phyloP scores from a whole-genome alignment of 352 stramenopile species.

The Phytophthora lateralis region DNA sequence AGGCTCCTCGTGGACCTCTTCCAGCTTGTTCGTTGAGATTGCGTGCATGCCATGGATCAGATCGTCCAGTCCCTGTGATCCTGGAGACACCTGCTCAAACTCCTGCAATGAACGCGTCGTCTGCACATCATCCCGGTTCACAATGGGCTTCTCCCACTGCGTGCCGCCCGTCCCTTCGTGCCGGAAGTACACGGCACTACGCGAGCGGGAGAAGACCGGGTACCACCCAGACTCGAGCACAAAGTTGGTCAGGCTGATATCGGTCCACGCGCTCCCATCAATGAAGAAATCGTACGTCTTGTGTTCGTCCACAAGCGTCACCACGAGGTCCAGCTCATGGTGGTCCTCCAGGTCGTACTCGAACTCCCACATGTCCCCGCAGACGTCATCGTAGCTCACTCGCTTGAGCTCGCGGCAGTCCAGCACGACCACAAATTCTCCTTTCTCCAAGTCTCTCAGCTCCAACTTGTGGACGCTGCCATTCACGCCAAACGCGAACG shows the following conservation, averaged over 20 bases:
- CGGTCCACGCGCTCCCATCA: slow-evolving; percentile 69
- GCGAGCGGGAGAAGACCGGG: slow-evolving; percentile 78
- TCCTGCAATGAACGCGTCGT: slow-evolving; percentile 37
- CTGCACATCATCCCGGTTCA: slow-evolving; percentile 50
- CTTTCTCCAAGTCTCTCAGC: slow-evolving; percentile 67
- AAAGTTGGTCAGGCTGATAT: slow-evolving; percentile 84
- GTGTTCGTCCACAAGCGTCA: slow-evolving; percentile 66
- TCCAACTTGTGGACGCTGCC: slow-evolving; percentile 81
- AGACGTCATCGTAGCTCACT: slow-evolving; percentile 70
- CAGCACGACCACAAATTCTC: slow-evolving; percentile 81
- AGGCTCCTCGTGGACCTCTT: slow-evolving; percentile 31
- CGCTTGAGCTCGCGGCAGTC: slow-evolving; percentile 66
- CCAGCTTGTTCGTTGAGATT: slow-evolving; percentile 14
- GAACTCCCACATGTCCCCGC: slow-evolving; percentile 72
- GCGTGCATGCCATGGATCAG: slow-evolving; percentile 32
- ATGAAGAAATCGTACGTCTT: slow-evolving; percentile 83
- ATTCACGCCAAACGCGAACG: slow-evolving; percentile 82
- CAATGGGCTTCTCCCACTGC: slow-evolving; percentile 79
- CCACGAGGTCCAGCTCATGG: slow-evolving; percentile 67
- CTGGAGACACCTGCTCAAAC: slow-evolving; percentile 41
- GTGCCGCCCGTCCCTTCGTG: slow-evolving; percentile 66
- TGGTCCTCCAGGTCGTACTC: slow-evolving; percentile 75
- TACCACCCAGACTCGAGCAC: slow-evolving; percentile 80
- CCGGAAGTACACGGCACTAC: slow-evolving; percentile 75
- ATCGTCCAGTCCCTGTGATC: slow-evolving; percentile 36